Percentiles rank a stretch among this genome's conserved stretches.
These are phyloP conservation scores for Lachancea waltii DNA, from an alignment of 805 yeast species.

Conservation along the genomic window DNA sequence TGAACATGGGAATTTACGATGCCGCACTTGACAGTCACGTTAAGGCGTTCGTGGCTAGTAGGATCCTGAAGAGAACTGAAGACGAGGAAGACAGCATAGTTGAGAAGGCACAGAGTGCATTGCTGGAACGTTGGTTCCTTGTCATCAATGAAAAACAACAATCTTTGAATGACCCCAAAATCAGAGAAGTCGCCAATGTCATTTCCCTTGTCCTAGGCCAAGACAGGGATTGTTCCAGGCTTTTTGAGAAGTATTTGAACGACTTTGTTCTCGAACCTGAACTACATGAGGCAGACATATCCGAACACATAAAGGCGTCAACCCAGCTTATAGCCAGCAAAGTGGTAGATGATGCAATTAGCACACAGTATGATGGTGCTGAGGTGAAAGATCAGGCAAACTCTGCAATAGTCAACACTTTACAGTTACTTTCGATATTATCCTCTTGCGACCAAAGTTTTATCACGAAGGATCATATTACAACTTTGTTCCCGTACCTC, in stretches of 20 bases:
- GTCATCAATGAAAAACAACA: conserved; percentile 8
- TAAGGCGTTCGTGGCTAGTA: conserved; percentile 42
- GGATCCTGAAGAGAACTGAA: conserved; percentile 47
- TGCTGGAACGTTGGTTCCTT: conserved; percentile 37
- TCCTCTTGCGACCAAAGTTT: conserved; percentile 47
- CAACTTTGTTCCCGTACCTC: conserved; percentile 58
- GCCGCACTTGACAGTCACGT: conserved; percentile 28
- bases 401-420: conserved; percentile 25
- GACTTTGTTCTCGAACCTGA: conserved; percentile 36
- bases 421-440: conserved; percentile 44
- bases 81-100: conserved; percentile 62
- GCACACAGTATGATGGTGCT: conserved; percentile 28
- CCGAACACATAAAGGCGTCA: neutral
- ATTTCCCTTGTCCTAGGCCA: conserved; percentile 36
- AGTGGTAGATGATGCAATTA: conserved; percentile 26
- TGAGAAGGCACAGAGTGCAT: conserved; percentile 35
- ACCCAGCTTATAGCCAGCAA: conserved; percentile 13
- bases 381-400: conserved; percentile 8
- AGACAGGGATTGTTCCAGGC: conserved; percentile 36
- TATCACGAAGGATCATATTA: conserved; percentile 59
- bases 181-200: conserved; percentile 24
- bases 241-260: conserved; percentile 44
- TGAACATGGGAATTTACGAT: conserved; percentile 44
- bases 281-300: conserved; percentile 13
- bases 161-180: conserved; percentile 10